A percentile compares a stretch with the other conserved stretches of the same genome.
Evolutionary conservation across 306 rosid genomes (phyloP).

Genomic region (Pterocarpus macrocarpus): DNA sequence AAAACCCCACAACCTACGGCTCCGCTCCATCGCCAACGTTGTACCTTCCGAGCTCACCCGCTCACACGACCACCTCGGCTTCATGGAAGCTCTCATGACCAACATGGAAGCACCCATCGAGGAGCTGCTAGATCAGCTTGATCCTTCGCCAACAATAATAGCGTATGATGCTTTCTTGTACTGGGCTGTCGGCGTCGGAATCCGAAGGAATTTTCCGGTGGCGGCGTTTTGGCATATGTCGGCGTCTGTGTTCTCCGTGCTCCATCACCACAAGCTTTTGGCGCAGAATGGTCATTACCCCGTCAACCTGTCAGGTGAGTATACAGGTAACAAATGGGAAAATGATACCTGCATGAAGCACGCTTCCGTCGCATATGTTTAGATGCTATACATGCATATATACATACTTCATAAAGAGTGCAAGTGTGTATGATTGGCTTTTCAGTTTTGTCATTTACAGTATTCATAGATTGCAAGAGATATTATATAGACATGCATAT

Average conservation of each 20-base stretch:
- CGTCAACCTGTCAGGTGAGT: constrained; percentile 49
- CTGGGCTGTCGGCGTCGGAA: constrained; percentile 51
- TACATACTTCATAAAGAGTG: too few relatives aligned
- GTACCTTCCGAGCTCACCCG: constrained; percentile 54
- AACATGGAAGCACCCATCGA: constrained; percentile 54
- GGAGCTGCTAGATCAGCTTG: constrained; percentile 39
- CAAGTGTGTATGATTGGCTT: too few relatives aligned
- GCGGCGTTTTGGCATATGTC: constrained; percentile 59
- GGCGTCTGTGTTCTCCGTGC: constrained; percentile 37
- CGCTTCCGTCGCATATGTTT: too few relatives aligned
- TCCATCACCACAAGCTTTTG: constrained; percentile 39
- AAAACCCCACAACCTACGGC: constrained; percentile 33
- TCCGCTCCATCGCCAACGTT: constrained; percentile 50
- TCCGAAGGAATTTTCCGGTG: constrained; percentile 50
- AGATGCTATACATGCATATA: too few relatives aligned
- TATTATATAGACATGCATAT: too few relatives aligned
- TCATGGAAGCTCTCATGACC: constrained; percentile 41
- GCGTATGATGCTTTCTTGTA: constrained; percentile 34
- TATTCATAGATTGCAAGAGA: too few relatives aligned
- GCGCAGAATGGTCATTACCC: too few relatives aligned
- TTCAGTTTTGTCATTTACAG: too few relatives aligned
- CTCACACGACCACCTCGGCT: constrained; percentile 23
- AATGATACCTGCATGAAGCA: too few relatives aligned
- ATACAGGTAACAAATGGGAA: too few relatives aligned
- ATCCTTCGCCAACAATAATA: constrained; percentile 30